Conservation (phyloP, 371 early-diverging fungal species). For the Zychaea mexicana region DNA sequence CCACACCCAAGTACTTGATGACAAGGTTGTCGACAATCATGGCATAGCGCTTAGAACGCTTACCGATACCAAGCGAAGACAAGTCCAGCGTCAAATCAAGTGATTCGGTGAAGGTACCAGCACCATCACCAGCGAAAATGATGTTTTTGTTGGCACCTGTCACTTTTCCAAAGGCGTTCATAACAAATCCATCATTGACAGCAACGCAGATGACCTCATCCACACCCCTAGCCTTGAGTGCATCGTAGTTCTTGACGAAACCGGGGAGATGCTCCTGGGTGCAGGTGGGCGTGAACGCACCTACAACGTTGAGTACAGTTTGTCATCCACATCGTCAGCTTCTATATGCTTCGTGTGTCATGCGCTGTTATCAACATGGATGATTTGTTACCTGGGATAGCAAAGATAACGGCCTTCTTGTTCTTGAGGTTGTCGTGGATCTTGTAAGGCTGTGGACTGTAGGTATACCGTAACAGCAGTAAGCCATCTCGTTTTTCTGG, state of each 20-base stretch:
- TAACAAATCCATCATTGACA: constrained; percentile 66
- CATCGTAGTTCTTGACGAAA: constrained; percentile 46
- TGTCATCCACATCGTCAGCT: no score
- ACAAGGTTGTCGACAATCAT: constrained; percentile 69
- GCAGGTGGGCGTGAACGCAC: constrained; percentile 80
- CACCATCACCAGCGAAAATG: constrained; percentile 70
- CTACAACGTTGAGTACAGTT: no score
- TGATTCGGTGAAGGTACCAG: constrained; percentile 60
- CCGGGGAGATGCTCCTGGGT: constrained; percentile 72
- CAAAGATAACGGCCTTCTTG: constrained; percentile 79
- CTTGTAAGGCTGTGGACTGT: constrained; percentile 33
- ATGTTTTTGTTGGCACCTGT: constrained; percentile 58
- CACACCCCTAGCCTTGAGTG: constrained; percentile 67
- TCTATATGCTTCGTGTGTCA: no score
- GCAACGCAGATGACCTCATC: constrained; percentile 64
- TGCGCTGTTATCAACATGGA: background rate
- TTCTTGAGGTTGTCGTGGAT: constrained; percentile 62
- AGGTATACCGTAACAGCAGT: background rate
- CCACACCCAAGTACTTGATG: constrained; percentile 74
- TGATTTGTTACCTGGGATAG: constrained; percentile 58
- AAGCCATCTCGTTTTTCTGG: background rate
- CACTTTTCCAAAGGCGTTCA: constrained; percentile 75
- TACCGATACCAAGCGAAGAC: constrained; percentile 27
- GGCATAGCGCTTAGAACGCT: constrained; percentile 66
- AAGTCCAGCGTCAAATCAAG: constrained; percentile 65